Evolutionary conservation across 148 eudicot species (phyloP).

Genomic region (Suaeda aralocaspica): DNA sequence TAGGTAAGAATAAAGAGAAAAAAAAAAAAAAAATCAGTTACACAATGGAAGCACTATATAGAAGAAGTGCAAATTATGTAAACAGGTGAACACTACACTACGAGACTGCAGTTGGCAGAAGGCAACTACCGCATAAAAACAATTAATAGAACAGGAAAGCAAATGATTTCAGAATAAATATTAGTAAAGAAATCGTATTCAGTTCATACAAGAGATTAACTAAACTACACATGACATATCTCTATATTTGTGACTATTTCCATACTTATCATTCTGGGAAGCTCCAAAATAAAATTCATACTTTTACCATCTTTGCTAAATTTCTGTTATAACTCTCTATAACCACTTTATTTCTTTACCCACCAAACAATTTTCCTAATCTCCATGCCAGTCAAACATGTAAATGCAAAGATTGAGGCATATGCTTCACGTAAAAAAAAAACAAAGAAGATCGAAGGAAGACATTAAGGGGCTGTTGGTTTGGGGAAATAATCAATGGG

Average conservation of each 20-base stretch:
- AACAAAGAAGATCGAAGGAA: too few species aligned
- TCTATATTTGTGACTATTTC: too few species aligned
- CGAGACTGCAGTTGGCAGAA: not conserved
- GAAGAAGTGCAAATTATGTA: not conserved
- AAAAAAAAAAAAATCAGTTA: not conserved
- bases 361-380: not conserved
- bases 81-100: not conserved
- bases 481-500: too few species aligned
- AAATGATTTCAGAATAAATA: too few species aligned
- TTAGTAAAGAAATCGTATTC: too few species aligned
- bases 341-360: not conserved
- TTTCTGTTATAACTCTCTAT: not conserved
- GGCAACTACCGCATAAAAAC: not conserved
- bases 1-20: not conserved
- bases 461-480: too few species aligned
- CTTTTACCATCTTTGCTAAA: too few species aligned
- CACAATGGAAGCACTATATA: not conserved
- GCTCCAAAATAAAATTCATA: not conserved
- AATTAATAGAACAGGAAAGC: not conserved
- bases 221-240: too few species aligned
- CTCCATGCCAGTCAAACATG: not conserved
- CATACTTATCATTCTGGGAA: not conserved
- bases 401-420: not conserved
- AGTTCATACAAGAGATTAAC: too few species aligned
- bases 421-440: too few species aligned